Conservation (phyloP, 139 green algal genomes). For the Ettlia oleoabundans region DNA sequence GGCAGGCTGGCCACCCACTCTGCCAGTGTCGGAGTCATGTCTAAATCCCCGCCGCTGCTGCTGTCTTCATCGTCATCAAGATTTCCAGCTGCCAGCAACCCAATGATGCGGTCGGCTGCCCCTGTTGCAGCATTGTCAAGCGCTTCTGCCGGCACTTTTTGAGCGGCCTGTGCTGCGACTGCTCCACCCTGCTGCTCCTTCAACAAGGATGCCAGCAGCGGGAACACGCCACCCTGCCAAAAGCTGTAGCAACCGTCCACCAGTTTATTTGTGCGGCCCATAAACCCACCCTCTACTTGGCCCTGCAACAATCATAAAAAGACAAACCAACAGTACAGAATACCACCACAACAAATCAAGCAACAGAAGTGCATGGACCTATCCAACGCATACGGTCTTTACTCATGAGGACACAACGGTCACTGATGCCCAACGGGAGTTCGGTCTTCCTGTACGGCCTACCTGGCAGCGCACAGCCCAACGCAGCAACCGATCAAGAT, state of each 20-base stretch:
- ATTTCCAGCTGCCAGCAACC: not conserved
- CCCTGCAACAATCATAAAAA: too few relatives aligned
- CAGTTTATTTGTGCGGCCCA: constrained; percentile 98
- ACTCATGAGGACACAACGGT: too few relatives aligned
- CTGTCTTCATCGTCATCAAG: not conserved
- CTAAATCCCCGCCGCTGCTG: not conserved
- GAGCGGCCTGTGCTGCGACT: too few relatives aligned
- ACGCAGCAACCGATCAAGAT: constrained; percentile 71
- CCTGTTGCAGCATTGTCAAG: not conserved
- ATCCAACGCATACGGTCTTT: too few relatives aligned
- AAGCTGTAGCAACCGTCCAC: constrained; percentile 98
- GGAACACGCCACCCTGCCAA: constrained; percentile 92
- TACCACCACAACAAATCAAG: too few relatives aligned
- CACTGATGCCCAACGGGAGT: not conserved
- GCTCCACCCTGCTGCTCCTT: not conserved
- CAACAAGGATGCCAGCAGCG: constrained; percentile 65
- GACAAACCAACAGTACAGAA: too few relatives aligned
- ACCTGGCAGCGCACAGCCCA: constrained; percentile 75
- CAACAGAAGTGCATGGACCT: too few relatives aligned
- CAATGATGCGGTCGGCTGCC: not conserved
- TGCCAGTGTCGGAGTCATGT: not conserved
- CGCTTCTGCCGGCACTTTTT: not conserved
- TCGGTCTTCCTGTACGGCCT: constrained; percentile 29
- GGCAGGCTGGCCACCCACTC: constrained; percentile 23
- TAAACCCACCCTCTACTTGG: constrained; percentile 92